Base-by-base conservation (phyloP, 208 protist genomes). In the Wallacemonas rigidus region DNA sequence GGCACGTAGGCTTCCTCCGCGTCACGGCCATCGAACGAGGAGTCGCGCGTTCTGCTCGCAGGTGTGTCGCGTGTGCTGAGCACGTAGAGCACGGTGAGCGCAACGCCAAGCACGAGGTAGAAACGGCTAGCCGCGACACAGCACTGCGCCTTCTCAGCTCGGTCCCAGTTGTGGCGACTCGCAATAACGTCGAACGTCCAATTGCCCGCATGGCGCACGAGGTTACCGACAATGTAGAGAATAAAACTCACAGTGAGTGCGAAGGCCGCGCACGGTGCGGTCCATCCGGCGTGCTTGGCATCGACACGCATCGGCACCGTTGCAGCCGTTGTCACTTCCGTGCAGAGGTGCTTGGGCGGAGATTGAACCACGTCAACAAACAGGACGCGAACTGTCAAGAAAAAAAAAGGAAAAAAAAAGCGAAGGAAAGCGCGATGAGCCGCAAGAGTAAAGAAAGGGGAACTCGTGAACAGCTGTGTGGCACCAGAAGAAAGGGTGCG, bases 181-280 rank as follows among this genome's bases (percentile, higher is more conserved):
- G 82, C 76, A n/a, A 90, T 48, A 8, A 94, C 74, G 17, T 82
- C 64, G 51, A 94, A 94, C n/a, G 89, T 94, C 81, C 79, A 85
- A 69, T 74, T 86, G 35, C 75, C 76, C 48, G 64, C 35, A 58
- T 77, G 63, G 53, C 70, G 43, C 38, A 90, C 75, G 54, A 81
- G 79, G 11, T 74, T 53, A 1, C 76, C 62, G 44, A 88, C 53
- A 36, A 77, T 79, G 44, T 86, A 83, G 47, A 89, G 76, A 5
- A 89, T 63, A 26, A 88, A 57, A 48, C 76, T 72, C 14, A 72
- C 61, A 17, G 76, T 69, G 55, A 87, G 61, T 36, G 79, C 79
- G 65, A 85, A 81, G 15, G 76, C 73, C 15, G 79, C 85, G 57
- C 81, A 87, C 38, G 68, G 63, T 12, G 72, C 53, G 6, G 64